Percentiles rank a stretch among this genome's conserved stretches.
Evolutionary conservation across 2,329 filamentous ascomycete genomes (phyloP).

Genomic region (Nectriaceae sp.): DNA sequence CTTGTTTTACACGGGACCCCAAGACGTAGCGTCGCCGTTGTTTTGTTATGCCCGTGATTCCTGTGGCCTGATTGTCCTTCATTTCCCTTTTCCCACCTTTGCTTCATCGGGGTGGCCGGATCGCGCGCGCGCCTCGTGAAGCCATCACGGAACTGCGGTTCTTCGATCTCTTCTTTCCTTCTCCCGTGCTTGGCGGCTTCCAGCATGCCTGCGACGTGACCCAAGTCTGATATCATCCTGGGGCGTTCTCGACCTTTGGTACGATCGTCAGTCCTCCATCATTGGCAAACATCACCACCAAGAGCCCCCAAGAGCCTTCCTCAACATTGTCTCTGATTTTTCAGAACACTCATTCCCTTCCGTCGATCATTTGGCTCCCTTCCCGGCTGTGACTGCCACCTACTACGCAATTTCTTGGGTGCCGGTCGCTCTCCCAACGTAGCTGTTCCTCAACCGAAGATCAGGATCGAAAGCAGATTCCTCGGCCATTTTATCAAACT

Average conservation of each 20-base stretch:
- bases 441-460: too few relatives aligned
- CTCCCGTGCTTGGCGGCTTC: constrained; percentile 17
- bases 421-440: too few relatives aligned
- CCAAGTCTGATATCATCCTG: background rate
- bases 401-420: too few relatives aligned
- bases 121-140: constrained; percentile 10
- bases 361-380: too few relatives aligned
- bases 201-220: constrained; percentile 26
- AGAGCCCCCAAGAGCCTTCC: constrained; percentile 5
- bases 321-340: too few relatives aligned
- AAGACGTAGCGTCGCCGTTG: background rate
- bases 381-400: too few relatives aligned
- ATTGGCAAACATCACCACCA: constrained; percentile 9
- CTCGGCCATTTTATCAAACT: too few relatives aligned
- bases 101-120: constrained; percentile 19
- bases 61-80: constrained; percentile 15
- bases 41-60: background rate
- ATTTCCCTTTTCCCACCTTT: constrained; percentile 8
- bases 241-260: background rate
- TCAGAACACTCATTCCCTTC: too few relatives aligned
- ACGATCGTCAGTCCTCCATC: too few relatives aligned
- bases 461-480: too few relatives aligned
- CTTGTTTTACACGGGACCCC: too few relatives aligned
- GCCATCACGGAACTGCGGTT: background rate
- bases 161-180: constrained; percentile 5